phyloP scores from a whole-genome alignment of 228 moss, liverwort and hornwort genomes.

The Sphagnum fallax region DNA sequence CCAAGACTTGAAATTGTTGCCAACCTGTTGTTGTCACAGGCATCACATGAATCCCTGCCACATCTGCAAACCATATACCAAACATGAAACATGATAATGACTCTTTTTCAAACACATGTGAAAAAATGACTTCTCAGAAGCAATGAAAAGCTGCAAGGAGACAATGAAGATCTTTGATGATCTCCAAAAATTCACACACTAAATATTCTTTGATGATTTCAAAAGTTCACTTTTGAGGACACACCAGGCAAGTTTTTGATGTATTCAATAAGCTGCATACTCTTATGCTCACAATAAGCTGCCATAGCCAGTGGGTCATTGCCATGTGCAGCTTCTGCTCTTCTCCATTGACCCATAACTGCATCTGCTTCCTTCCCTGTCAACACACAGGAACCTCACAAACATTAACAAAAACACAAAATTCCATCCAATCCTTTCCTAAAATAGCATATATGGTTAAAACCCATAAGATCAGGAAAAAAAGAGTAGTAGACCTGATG shows the following conservation, averaged over 20 bases:
- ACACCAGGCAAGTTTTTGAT: constrained; percentile 66
- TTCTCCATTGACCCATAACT: constrained; percentile 36
- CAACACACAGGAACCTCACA: background rate
- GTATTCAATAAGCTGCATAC: constrained; percentile 34
- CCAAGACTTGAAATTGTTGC: constrained; percentile 30
- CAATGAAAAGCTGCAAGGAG: no score
- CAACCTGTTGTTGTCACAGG: constrained; percentile 50
- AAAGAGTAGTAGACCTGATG: constrained; percentile 33
- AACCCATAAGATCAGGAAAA: background rate
- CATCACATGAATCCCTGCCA: constrained; percentile 53
- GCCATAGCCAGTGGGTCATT: constrained; percentile 27
- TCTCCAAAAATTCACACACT: no score
- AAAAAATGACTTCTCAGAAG: no score
- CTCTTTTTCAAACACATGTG: no score
- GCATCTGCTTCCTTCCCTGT: constrained; percentile 54
- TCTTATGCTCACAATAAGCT: constrained; percentile 41
- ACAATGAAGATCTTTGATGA: no score
- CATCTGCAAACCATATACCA: constrained; percentile 16
- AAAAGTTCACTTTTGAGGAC: background rate
- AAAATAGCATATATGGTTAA: background rate
- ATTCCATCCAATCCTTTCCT: background rate
- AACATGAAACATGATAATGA: background rate
- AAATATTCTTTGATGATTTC: no score
- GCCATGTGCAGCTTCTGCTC: constrained; percentile 26
- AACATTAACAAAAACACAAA: background rate